phyloP scores from a whole-genome alignment of 257 asterid genomes.

The Anisodus acutangulus region DNA sequence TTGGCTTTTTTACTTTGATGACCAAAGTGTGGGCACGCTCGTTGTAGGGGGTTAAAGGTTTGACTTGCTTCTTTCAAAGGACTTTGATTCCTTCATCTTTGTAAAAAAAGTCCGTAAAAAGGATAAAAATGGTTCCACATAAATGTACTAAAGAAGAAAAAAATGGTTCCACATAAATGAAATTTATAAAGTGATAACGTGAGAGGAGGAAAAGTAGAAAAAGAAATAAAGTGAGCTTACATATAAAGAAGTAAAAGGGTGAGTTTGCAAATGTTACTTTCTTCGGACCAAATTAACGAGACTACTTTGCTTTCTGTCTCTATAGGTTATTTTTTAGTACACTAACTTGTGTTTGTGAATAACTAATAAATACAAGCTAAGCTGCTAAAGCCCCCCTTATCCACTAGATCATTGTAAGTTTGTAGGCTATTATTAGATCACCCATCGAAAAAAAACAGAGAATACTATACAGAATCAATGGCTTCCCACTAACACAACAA shows the following conservation, averaged over 20 bases:
- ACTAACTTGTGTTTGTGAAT: background rate
- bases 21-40: conserved; percentile 44
- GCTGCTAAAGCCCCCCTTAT: background rate
- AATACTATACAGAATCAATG: no score
- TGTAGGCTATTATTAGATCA: background rate
- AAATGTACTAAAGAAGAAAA: background rate
- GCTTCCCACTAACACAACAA: no score
- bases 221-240: conserved; percentile 31
- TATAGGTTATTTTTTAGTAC: background rate
- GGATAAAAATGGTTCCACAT: background rate
- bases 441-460: no score
- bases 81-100: conserved; percentile 31
- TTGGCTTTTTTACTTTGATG: conserved; percentile 28
- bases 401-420: background rate
- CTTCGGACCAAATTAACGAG: conserved; percentile 17
- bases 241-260: conserved; percentile 22
- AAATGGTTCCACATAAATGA: background rate
- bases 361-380: background rate
- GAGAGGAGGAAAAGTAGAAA: conserved; percentile 25
- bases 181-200: conserved; percentile 26
- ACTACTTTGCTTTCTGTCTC: conserved; percentile 24
- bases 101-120: background rate
- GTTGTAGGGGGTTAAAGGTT: conserved; percentile 32
- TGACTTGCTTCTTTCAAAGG: conserved; percentile 46
- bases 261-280: conserved; percentile 24